Evolutionary conservation across 805 yeast genomes (phyloP), one percentile per base, ranked within the genome.

Genomic region (Cyberlindnera bimundalis): DNA sequence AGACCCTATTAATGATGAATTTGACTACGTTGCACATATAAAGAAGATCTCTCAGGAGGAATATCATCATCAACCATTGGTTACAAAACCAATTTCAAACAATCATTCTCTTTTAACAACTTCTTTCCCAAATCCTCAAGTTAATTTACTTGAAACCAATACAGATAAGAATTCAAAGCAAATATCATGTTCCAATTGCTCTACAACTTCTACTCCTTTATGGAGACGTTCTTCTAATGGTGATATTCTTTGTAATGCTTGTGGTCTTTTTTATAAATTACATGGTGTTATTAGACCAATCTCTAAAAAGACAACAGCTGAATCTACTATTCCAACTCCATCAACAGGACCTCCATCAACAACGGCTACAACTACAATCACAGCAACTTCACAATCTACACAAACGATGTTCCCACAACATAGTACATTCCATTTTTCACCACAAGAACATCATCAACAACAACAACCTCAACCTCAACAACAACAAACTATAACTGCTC

Each of bases 221-320:
- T 91, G 98, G 98, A 70, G 98, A 50, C 72, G 96, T 33, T 85
- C 88, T 50, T 84, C 93, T 0, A 84, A 82, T 42, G 97, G 97
- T 2, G 81, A 85, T 52, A 89, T 96, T 0, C 66, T 91, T 43
- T 91, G 98, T 64, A 91, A 91, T 61, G 98, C 98, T 0, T 91
- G 98, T 67, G 98, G 98, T 1, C 67, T 91, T 43, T 91, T 91
- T 54, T 74, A 86, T 56, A 91, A 91, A 62, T 68, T 91, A 17
- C 97, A 91, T 56, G 97, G 96, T 11, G 90, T 87, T 4, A 91
- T 86, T 47, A 70, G 97, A 46, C 98, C 98, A 3, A 42, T 51
- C 33, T 26, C 45, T 5, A 50, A 46, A 35, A 45, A 43, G 38
- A 8, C 39, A 20, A 13, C 29, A 6, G 10, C 29, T 16, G 29